phyloP scores from a whole-genome alignment of 2,329 filamentous ascomycete genomes.

The Diaporthe velutina region DNA sequence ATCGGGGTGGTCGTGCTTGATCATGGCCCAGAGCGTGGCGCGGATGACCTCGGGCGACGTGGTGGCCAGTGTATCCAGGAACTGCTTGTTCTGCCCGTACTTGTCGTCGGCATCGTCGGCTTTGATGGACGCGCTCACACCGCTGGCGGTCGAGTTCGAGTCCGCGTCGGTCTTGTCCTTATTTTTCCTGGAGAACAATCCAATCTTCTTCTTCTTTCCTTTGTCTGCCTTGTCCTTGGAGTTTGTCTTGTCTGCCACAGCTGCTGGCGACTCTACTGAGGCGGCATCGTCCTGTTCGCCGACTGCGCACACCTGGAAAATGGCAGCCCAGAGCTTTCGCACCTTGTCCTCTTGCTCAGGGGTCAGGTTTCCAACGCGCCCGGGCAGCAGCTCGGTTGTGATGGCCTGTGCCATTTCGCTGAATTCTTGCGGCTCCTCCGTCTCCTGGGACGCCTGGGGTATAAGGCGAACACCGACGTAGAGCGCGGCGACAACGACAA shows the following conservation, averaged over 20 bases:
- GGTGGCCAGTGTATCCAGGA: slow-evolving; percentile 83
- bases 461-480: slow-evolving; percentile 20
- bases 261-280: slow-evolving; percentile 48
- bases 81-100: slow-evolving; percentile 90
- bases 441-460: not conserved
- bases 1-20: slow-evolving; percentile 96
- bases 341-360: slow-evolving; percentile 89
- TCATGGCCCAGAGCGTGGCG: slow-evolving; percentile 89
- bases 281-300: slow-evolving; percentile 50
- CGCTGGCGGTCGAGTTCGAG: slow-evolving; percentile 49
- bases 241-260: slow-evolving; percentile 44
- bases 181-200: slow-evolving; percentile 76
- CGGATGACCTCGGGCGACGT: slow-evolving; percentile 84
- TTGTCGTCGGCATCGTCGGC: slow-evolving; percentile 81
- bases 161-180: slow-evolving; percentile 63
- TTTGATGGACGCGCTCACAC: slow-evolving; percentile 55
- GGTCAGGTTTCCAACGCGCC: slow-evolving; percentile 89
- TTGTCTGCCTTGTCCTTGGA: slow-evolving; percentile 58
- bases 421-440: slow-evolving; percentile 29
- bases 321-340: slow-evolving; percentile 84
- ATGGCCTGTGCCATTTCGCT: slow-evolving; percentile 39
- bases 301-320: slow-evolving; percentile 82
- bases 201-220: slow-evolving; percentile 80
- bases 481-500: slow-evolving; percentile 9
- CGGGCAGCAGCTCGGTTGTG: slow-evolving; percentile 65